Percentiles rank a stretch among this genome's conserved stretches.
phyloP scores from a whole-genome alignment of 345 rosid species.

The Citrus hindsii region DNA sequence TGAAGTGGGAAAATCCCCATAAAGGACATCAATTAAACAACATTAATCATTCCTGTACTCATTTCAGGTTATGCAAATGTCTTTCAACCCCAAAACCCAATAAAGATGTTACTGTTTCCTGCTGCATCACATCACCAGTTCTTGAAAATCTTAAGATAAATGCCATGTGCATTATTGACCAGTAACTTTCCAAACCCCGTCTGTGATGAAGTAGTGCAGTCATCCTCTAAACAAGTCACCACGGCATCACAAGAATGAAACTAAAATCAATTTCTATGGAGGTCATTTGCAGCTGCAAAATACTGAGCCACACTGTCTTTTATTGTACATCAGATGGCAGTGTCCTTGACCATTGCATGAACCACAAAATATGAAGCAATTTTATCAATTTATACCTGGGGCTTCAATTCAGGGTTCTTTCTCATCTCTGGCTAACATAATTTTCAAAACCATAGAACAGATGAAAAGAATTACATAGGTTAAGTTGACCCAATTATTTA shows the following conservation, averaged over 20 bases:
- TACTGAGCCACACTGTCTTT: not conserved
- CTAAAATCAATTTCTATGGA: not conserved
- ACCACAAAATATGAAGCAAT: not conserved
- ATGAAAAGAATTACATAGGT: not conserved
- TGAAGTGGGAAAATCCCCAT: slow-evolving; percentile 1
- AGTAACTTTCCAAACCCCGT: not conserved
- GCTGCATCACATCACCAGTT: not conserved
- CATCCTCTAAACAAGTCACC: not conserved
- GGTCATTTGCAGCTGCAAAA: not conserved
- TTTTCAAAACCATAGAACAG: not conserved
- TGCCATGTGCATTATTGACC: not conserved
- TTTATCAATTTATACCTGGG: not conserved
- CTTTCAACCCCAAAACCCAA: not conserved
- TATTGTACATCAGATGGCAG: not conserved
- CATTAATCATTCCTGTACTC: not conserved
- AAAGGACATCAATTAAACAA: not conserved
- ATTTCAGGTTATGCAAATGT: not conserved
- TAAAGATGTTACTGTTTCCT: not conserved
- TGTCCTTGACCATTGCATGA: not conserved
- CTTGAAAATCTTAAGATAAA: not conserved
- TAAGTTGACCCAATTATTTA: not conserved
- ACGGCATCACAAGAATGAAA: not conserved
- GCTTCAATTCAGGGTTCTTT: not conserved
- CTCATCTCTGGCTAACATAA: not conserved
- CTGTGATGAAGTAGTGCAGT: not conserved